These are phyloP conservation scores for Podospora pseudopauciseta DNA, from an alignment of 495 filamentous ascomycete genomes.

Conservation along the genomic window DNA sequence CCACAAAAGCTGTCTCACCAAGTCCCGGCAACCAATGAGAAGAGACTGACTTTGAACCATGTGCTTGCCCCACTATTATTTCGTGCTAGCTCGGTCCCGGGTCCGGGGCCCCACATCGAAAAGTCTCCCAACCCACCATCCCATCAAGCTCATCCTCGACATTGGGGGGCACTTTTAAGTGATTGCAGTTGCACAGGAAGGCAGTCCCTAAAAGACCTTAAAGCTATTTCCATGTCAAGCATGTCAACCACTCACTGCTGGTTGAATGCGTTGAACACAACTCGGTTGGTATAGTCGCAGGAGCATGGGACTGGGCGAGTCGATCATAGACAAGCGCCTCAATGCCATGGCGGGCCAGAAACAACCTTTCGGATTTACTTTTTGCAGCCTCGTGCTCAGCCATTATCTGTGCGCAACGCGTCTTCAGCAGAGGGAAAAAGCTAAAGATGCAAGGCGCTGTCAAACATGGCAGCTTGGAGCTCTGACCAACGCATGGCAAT, in stretches of 20 bases:
- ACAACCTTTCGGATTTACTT: not conserved
- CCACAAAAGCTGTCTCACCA: not conserved
- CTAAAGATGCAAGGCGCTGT: not conserved
- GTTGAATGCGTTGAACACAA: not conserved
- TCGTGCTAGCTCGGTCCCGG: not conserved
- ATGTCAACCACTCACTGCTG: not conserved
- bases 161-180: not conserved
- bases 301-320: not conserved
- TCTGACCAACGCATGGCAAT: not conserved
- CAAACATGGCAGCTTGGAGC: not conserved
- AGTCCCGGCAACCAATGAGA: conserved; percentile 1
- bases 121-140: not conserved
- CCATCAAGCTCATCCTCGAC: not conserved
- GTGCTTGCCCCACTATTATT: conserved; percentile 6
- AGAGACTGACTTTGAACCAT: not conserved
- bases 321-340: not conserved
- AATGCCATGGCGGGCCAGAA: not conserved
- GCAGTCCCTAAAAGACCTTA: not conserved
- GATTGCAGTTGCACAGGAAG: not conserved
- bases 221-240: not conserved
- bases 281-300: not conserved
- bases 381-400: not conserved
- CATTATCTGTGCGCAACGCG: not conserved
- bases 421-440: not conserved
- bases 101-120: not conserved